Evolutionary conservation across 768 basidiomycete species (phyloP), one percentile per base, ranked within the genome.

Genomic region (Mycena latifolia): DNA sequence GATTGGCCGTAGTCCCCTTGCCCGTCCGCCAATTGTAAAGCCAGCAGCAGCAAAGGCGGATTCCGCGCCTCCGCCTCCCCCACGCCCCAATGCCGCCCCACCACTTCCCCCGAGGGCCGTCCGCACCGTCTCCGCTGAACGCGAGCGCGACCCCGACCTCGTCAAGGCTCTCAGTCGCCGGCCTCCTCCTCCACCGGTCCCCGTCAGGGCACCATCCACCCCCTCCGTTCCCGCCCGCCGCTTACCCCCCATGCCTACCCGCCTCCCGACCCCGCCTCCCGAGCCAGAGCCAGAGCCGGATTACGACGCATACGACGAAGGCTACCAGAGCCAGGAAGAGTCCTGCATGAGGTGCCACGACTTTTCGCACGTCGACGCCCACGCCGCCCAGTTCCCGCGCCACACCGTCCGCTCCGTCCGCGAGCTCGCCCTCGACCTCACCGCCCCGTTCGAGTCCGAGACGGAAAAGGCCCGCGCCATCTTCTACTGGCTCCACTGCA

Each of bases 401-500:
- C 73, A 81, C 51, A 75, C 75, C 7, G 80, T 84, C 1, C 62
- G 72, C 24, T 80, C 81, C 3, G 73, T 83, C 6, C 73, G 78
- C 53, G 73, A 78, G 47, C 80, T 86, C 47, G 82, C 83, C 0
- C 70, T 76, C 53, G 75, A 78, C 66, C 76, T 85, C 43, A 79
- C 81, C 17, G 77, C 73, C 28, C 83, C 84, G 17, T 86, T 83
- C 68, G 60, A 70, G 15, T 75, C 75, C 39, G 80, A 84, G 66
- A 77, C 79, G 2, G 83, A 85, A 61, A 84, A 84, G 69, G 84
- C 80, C 25, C 73, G 85, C 60, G 81, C 80, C 12, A 79, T 85
- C 47, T 85, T 83, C 72, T 78, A 77, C 24, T 86, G 84, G 84
- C 75, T 84, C 24, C 81, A 84, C 66, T 74, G 79, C 64, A 86